These are phyloP conservation scores for Diutina rugosa DNA, from an alignment of 1,139 yeast genomes.

Conservation along the genomic window DNA sequence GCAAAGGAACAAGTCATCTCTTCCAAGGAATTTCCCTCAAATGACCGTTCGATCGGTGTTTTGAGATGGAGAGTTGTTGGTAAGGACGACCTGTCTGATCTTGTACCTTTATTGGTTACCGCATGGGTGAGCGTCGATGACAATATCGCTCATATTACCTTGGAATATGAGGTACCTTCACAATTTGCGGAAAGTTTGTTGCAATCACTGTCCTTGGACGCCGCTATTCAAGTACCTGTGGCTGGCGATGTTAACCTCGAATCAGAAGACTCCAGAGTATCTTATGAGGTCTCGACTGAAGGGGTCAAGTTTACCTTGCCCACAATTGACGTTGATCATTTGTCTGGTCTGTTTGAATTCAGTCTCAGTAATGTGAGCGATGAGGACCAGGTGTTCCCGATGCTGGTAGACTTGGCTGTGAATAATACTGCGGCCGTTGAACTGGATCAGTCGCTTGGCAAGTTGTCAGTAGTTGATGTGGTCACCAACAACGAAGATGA, in stretches of 20 bases:
- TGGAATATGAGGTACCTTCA: conserved; percentile 66
- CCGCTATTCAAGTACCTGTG: conserved; percentile 56
- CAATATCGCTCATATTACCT: conserved; percentile 57
- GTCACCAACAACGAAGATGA: conserved; percentile 26
- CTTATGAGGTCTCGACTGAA: conserved; percentile 38
- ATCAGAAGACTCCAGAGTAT: conserved; percentile 35
- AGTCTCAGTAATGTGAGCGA: conserved; percentile 50
- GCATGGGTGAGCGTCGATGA: conserved; percentile 75
- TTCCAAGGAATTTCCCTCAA: conserved; percentile 82
- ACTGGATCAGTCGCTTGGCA: conserved; percentile 27
- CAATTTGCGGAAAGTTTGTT: conserved; percentile 18
- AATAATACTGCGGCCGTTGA: conserved; percentile 21
- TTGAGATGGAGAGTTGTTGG: conserved; percentile 79
- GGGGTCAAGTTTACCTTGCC: conserved; percentile 49
- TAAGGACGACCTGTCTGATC: conserved; percentile 37
- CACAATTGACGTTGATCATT: conserved; percentile 33
- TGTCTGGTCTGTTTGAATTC: conserved; percentile 73
- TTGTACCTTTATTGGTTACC: conserved; percentile 64
- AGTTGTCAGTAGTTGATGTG: conserved; percentile 28
- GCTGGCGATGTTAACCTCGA: conserved; percentile 44
- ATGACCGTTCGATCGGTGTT: conserved; percentile 83
- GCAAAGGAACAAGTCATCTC: conserved; percentile 45
- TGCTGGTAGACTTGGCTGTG: conserved; percentile 44
- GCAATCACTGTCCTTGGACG: conserved; percentile 29
- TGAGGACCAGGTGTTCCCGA: conserved; percentile 86